Evolutionary conservation across 2,329 filamentous ascomycete species (phyloP).

Genomic region (Colletotrichum incanum): DNA sequence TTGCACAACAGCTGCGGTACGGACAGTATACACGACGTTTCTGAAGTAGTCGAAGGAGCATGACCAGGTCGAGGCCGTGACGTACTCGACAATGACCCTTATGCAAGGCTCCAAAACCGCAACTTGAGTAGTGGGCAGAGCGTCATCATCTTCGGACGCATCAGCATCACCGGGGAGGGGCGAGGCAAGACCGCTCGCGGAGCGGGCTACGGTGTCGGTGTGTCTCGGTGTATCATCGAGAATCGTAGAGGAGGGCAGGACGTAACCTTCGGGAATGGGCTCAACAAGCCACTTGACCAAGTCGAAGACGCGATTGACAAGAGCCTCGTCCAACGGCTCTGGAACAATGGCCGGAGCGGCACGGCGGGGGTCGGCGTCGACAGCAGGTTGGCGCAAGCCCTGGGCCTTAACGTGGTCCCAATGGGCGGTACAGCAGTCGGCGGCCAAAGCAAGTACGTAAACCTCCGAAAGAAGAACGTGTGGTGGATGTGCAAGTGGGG

Average conservation of each 20-base stretch:
- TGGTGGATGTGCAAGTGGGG: conserved; percentile 64
- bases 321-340: conserved; percentile 62
- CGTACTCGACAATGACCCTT: conserved; percentile 73
- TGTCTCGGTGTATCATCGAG: conserved; percentile 66
- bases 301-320: conserved; percentile 71
- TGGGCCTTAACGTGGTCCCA: conserved; percentile 65
- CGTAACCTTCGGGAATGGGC: conserved; percentile 71
- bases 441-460: conserved; percentile 74
- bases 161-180: conserved; percentile 48
- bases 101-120: conserved; percentile 69
- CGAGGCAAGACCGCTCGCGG: conserved; percentile 37
- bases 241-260: conserved; percentile 70
- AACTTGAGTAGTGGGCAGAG: conserved; percentile 52
- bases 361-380: conserved; percentile 43
- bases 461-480: conserved; percentile 76
- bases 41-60: conserved; percentile 73
- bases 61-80: conserved; percentile 76
- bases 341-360: conserved; percentile 47
- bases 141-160: conserved; percentile 54
- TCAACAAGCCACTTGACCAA: conserved; percentile 70
- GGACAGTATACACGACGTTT: conserved; percentile 65
- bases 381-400: conserved; percentile 16
- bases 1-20: conserved; percentile 60
- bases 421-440: conserved; percentile 76
- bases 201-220: conserved; percentile 26